A percentile compares a stretch with the other conserved stretches of the same genome.
Conservation (phyloP, 768 basidiomycete genomes). For the Tephrocybe sp. region DNA sequence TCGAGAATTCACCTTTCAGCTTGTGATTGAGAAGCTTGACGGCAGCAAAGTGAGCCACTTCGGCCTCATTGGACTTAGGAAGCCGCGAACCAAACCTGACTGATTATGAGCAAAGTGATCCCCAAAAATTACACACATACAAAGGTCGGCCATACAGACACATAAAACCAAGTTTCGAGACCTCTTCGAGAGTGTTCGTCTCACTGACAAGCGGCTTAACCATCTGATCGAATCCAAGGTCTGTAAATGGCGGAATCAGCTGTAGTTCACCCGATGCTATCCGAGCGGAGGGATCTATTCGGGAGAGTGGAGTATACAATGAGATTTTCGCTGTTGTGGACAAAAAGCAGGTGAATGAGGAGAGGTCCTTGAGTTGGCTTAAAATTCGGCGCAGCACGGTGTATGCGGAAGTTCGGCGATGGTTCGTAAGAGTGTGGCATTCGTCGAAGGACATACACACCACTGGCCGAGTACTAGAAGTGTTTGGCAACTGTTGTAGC, state of each 20-base stretch:
- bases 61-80: neutral
- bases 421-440: slow-evolving; percentile 14
- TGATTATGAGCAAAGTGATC: neutral
- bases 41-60: slow-evolving; percentile 16
- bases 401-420: neutral
- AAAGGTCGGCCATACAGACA: slow-evolving; percentile 25
- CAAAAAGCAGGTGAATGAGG: slow-evolving; percentile 17
- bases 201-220: slow-evolving; percentile 6
- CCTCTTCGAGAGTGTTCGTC: slow-evolving; percentile 13
- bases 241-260: slow-evolving; percentile 15
- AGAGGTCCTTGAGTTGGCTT: neutral
- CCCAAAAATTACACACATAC: slow-evolving; percentile 15
- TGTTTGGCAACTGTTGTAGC: neutral
- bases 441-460: slow-evolving; percentile 26
- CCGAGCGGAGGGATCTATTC: slow-evolving; percentile 2
- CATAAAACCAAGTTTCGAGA: slow-evolving; percentile 17
- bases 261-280: neutral
- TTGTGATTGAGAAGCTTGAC: slow-evolving; percentile 15
- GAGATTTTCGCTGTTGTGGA: slow-evolving; percentile 18
- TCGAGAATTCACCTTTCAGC: neutral
- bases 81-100: slow-evolving; percentile 3
- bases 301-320: slow-evolving; percentile 1
- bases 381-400: slow-evolving; percentile 5
- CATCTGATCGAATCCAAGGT: slow-evolving; percentile 23
- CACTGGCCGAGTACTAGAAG: neutral